A percentile compares a stretch with the other conserved stretches of the same genome.
These are phyloP conservation scores for Tripterygium wilfordii DNA, from an alignment of 177 flowering plant genomes.

Conservation along the genomic window DNA sequence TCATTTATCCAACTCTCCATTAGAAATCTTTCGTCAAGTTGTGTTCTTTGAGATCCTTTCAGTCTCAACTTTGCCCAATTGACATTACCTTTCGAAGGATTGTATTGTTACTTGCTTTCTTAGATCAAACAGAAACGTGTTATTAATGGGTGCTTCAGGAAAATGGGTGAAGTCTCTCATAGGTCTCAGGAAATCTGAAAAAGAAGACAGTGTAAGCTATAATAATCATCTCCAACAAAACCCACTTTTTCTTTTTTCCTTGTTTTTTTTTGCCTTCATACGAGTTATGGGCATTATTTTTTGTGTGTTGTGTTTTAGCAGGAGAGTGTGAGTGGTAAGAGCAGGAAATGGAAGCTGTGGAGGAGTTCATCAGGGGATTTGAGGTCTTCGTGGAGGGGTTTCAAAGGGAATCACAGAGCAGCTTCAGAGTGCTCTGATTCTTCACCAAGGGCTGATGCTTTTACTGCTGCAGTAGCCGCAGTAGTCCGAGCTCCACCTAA, in stretches of 20 bases:
- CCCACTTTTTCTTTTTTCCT: too few species aligned
- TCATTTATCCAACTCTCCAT: too few species aligned
- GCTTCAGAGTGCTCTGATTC: constrained; percentile 51
- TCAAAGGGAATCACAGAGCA: constrained; percentile 32
- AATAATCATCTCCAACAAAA: not conserved
- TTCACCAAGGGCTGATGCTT: constrained; percentile 36
- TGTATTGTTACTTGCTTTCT: not conserved
- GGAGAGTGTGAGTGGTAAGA: constrained; percentile 50
- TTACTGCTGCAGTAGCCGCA: constrained; percentile 64
- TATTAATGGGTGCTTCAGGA: constrained; percentile 76
- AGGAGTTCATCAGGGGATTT: constrained; percentile 56
- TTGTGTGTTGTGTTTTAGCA: constrained; percentile 7
- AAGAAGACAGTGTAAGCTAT: constrained; percentile 46
- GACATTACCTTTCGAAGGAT: not conserved
- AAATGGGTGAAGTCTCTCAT: constrained; percentile 81
- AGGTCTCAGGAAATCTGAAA: constrained; percentile 45
- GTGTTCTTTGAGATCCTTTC: not conserved
- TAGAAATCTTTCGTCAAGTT: not conserved
- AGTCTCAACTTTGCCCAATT: not conserved
- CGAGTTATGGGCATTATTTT: not conserved
- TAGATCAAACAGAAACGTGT: constrained; percentile 1
- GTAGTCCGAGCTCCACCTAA: constrained; percentile 73
- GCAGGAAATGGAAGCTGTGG: constrained; percentile 79
- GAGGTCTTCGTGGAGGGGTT: constrained; percentile 31
- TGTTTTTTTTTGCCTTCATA: not conserved